Percentiles rank a stretch among this genome's conserved stretches.
These are phyloP conservation scores for Fomitopsis serialis DNA, from an alignment of 768 basidiomycete genomes.

Conservation along the genomic window DNA sequence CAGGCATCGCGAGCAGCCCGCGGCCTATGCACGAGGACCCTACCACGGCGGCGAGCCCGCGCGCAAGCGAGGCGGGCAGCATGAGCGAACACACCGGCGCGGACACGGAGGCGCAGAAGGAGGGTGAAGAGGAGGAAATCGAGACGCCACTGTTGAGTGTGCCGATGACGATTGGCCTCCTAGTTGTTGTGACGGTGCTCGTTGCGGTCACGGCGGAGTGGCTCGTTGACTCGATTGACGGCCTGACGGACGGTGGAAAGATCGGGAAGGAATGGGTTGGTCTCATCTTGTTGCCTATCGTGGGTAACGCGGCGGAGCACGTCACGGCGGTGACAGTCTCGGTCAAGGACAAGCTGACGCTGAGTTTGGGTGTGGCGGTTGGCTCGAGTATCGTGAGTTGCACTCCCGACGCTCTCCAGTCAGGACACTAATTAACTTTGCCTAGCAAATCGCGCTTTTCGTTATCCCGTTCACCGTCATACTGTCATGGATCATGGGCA, in stretches of 20 bases:
- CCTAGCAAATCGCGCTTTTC: conserved; percentile 77
- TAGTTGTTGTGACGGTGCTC: conserved; percentile 36
- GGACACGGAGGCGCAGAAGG: conserved; percentile 6
- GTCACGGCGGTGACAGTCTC: conserved; percentile 90
- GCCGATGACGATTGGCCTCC: conserved; percentile 27
- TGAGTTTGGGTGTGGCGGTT: conserved; percentile 87
- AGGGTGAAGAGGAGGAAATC: conserved; percentile 23
- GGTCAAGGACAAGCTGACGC: conserved; percentile 82
- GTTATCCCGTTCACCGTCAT: conserved; percentile 81
- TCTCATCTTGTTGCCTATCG: conserved; percentile 84
- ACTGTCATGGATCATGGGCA: conserved; percentile 78
- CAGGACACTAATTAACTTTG: conserved; percentile 1
- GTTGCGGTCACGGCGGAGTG: conserved; percentile 53
- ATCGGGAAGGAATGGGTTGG: conserved; percentile 84
- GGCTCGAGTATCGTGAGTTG: conserved; percentile 71
- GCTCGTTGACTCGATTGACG: conserved; percentile 79
- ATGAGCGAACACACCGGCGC: conserved; percentile 1
- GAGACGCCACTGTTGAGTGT: conserved; percentile 32
- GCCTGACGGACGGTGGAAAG: conserved; percentile 48
- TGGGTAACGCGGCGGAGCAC: conserved; percentile 89
- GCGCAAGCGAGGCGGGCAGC: not conserved
- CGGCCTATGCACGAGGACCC: not conserved
- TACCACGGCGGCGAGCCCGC: not conserved
- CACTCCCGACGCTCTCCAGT: not conserved
- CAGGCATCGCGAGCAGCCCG: not conserved